phyloP scores from a whole-genome alignment of 148 eudicot species.

The Vaccinium darrowii region DNA sequence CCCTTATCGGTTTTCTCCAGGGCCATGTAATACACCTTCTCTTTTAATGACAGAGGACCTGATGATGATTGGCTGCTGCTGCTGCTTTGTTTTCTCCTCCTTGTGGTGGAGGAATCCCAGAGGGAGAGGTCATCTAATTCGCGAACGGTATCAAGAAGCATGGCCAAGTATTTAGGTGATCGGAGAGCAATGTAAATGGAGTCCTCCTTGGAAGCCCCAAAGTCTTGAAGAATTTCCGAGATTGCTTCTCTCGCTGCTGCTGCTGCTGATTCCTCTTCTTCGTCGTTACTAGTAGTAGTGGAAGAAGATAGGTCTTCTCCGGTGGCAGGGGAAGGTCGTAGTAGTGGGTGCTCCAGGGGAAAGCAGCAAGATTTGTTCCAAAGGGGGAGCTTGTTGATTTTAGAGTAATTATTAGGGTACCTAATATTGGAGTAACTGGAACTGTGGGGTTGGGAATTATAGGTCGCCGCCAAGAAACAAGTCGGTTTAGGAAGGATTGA shows the following conservation, averaged over 20 bases:
- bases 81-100: not conserved
- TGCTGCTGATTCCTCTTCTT: not conserved
- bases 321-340: not conserved
- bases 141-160: slow-evolving; percentile 57
- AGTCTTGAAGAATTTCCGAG: slow-evolving; percentile 40
- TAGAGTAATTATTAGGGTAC: not conserved
- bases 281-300: not conserved
- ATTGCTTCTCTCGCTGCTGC: slow-evolving; percentile 29
- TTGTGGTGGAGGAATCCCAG: slow-evolving; percentile 37
- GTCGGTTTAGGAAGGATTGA: not conserved
- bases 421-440: not conserved
- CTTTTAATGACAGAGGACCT: slow-evolving; percentile 34
- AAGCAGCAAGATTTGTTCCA: not conserved
- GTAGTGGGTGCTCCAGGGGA: not conserved
- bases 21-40: slow-evolving; percentile 54
- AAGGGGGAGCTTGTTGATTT: not conserved
- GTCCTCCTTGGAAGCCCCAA: slow-evolving; percentile 39
- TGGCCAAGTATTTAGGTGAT: slow-evolving; percentile 48
- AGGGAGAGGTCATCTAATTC: slow-evolving; percentile 56
- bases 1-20: slow-evolving; percentile 69
- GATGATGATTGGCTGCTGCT: too few relatives aligned
- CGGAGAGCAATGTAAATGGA: slow-evolving; percentile 39
- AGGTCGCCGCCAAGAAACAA: not conserved
- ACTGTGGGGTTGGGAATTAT: not conserved
- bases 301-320: not conserved